Conservation (phyloP, 768 basidiomycete species). For the Aureoboletus auriporus region DNA sequence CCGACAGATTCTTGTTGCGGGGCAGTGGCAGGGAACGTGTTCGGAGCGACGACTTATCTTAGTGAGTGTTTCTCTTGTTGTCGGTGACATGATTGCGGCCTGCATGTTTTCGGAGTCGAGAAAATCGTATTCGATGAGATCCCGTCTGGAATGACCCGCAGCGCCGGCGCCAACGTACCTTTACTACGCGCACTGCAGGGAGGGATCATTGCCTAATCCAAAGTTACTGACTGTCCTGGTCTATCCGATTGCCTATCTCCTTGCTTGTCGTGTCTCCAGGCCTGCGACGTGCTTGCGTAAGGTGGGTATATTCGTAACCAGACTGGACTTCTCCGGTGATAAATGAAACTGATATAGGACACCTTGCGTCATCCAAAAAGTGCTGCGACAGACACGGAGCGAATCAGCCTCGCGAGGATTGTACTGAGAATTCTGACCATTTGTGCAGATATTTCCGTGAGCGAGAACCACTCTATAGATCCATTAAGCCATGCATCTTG, state of each 20-base stretch:
- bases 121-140: constrained; percentile 8
- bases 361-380: constrained; percentile 11
- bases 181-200: not conserved
- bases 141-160: not conserved
- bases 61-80: no score
- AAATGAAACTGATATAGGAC: constrained; percentile 22
- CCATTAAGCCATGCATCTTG: no score
- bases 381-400: constrained; percentile 19
- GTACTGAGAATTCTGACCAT: constrained; percentile 13
- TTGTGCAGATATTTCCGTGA: not conserved
- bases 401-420: constrained; percentile 23
- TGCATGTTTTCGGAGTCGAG: not conserved
- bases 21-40: no score
- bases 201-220: no score
- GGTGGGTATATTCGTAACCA: constrained; percentile 22
- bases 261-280: no score
- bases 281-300: constrained; percentile 8
- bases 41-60: no score
- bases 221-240: not conserved
- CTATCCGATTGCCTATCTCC: constrained; percentile 11
- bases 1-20: constrained; percentile 12
- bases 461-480: no score
- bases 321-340: constrained; percentile 19
- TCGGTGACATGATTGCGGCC: no score
- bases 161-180: not conserved